Percentiles rank a stretch among this genome's conserved stretches.
Conservation (phyloP, 2,329 filamentous ascomycete genomes). For the Penicillium sp. region DNA sequence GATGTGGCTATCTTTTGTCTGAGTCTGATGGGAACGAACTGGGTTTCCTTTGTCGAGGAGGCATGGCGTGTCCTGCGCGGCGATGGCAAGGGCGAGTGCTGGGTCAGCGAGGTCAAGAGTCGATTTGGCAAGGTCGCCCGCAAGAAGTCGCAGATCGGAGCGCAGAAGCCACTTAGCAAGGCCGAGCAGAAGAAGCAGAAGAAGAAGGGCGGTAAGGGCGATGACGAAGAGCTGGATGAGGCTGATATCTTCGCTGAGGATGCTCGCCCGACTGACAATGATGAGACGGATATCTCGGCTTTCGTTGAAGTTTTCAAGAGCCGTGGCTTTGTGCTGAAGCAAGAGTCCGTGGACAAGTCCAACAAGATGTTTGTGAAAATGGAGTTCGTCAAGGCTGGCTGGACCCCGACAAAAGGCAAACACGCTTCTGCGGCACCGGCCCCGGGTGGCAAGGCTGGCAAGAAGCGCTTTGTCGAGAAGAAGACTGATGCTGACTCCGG, state of each 20-base stretch:
- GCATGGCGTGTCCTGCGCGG: slow-evolving; percentile 87
- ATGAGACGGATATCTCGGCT: slow-evolving; percentile 80
- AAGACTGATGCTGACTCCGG: slow-evolving; percentile 52
- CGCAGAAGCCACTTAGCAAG: slow-evolving; percentile 41
- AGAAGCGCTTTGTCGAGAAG: slow-evolving; percentile 57
- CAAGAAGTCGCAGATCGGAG: slow-evolving; percentile 42
- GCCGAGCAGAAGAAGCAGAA: slow-evolving; percentile 44
- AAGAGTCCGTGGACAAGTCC: slow-evolving; percentile 69
- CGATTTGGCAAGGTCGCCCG: slow-evolving; percentile 67
- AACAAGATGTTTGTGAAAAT: slow-evolving; percentile 99
- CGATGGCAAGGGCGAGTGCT: slow-evolving; percentile 80
- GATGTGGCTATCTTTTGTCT: slow-evolving; percentile 94
- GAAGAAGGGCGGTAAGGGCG: slow-evolving; percentile 42
- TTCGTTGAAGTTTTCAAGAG: slow-evolving; percentile 81
- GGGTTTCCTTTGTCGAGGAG: slow-evolving; percentile 94
- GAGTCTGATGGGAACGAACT: slow-evolving; percentile 98
- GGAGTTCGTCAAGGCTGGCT: slow-evolving; percentile 80
- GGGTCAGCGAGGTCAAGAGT: slow-evolving; percentile 95
- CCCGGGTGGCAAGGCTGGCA: slow-evolving; percentile 38
- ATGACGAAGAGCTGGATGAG: slow-evolving; percentile 44
- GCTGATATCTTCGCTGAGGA: slow-evolving; percentile 55
- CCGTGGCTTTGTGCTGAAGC: slow-evolving; percentile 80
- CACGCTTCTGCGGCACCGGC: slow-evolving; percentile 45
- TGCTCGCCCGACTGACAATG: slow-evolving; percentile 54
- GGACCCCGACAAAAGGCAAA: slow-evolving; percentile 72